Evolutionary conservation across 768 basidiomycete genomes (phyloP).

Genomic region (Suillus hirtellus): DNA sequence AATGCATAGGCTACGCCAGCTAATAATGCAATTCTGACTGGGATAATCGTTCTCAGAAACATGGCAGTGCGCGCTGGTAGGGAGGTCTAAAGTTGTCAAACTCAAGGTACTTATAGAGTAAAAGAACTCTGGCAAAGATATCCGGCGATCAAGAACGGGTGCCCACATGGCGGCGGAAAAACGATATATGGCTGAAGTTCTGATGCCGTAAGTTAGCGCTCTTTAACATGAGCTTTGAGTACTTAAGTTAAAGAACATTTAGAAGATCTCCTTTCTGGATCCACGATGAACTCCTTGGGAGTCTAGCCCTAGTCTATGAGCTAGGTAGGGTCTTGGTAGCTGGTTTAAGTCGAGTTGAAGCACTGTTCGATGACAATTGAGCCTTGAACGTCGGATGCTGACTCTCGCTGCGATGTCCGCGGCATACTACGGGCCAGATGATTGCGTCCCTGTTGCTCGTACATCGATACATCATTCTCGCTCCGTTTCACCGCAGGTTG

Average conservation of each 20-base stretch:
- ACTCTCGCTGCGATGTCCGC: background rate
- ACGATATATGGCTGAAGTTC: background rate
- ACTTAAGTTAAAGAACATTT: background rate
- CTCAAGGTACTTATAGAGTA: background rate
- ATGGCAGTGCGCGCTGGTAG: constrained; percentile 10
- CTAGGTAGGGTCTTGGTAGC: background rate
- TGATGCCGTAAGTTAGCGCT: background rate
- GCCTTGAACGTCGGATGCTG: background rate
- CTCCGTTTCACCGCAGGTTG: background rate
- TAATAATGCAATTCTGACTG: constrained; percentile 5
- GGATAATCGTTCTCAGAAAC: constrained; percentile 12
- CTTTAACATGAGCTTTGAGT: background rate
- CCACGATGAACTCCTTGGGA: background rate
- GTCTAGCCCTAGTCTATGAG: background rate
- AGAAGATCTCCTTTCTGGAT: background rate
- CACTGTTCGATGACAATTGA: background rate
- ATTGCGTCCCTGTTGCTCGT: background rate
- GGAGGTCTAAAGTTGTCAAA: background rate
- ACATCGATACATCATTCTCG: background rate
- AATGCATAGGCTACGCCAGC: background rate
- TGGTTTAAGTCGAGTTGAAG: background rate
- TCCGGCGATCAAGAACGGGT: background rate
- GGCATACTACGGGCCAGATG: background rate
- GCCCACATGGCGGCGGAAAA: background rate
- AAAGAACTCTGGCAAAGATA: background rate